Percentiles rank a stretch among this genome's conserved stretches.
Conservation (phyloP, 1,284 basidiomycete genomes). For the Ceratobasidium sp. region DNA sequence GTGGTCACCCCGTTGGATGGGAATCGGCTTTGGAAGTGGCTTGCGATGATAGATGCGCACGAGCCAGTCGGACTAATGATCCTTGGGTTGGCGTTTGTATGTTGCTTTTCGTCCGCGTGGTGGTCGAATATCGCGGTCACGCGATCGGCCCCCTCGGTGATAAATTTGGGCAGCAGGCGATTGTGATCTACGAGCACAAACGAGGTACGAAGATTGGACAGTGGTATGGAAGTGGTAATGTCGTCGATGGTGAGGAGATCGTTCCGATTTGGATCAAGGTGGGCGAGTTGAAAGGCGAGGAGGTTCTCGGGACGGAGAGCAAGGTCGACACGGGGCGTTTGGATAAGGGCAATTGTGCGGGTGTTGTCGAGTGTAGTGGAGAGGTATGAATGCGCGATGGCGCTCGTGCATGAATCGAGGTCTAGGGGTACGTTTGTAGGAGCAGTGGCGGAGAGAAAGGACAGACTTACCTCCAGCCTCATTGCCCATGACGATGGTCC, state of each 20-base stretch:
- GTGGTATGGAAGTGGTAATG: slow-evolving; percentile 58
- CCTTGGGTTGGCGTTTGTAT: slow-evolving; percentile 72
- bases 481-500: slow-evolving; percentile 90
- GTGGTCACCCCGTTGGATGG: slow-evolving; percentile 60
- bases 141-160: slow-evolving; percentile 53
- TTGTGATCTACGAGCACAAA: slow-evolving; percentile 95
- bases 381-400: slow-evolving; percentile 84
- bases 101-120: slow-evolving; percentile 84
- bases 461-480: slow-evolving; percentile 82
- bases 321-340: slow-evolving; percentile 76
- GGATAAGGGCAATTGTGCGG: slow-evolving; percentile 77
- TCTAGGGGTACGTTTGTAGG: slow-evolving; percentile 63
- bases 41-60: slow-evolving; percentile 79
- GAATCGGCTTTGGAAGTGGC: slow-evolving; percentile 59
- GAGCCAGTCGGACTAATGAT: slow-evolving; percentile 76
- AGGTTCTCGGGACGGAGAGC: slow-evolving; percentile 87
- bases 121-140: slow-evolving; percentile 85
- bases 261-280: slow-evolving; percentile 60
- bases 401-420: slow-evolving; percentile 85
- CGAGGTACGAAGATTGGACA: slow-evolving; percentile 63
- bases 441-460: slow-evolving; percentile 28
- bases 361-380: slow-evolving; percentile 62
- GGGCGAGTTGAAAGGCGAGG: slow-evolving; percentile 71
- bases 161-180: slow-evolving; percentile 67
- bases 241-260: slow-evolving; percentile 72